These are phyloP conservation scores for Gonium pectorale DNA, from an alignment of 139 green algal species.

Conservation along the genomic window DNA sequence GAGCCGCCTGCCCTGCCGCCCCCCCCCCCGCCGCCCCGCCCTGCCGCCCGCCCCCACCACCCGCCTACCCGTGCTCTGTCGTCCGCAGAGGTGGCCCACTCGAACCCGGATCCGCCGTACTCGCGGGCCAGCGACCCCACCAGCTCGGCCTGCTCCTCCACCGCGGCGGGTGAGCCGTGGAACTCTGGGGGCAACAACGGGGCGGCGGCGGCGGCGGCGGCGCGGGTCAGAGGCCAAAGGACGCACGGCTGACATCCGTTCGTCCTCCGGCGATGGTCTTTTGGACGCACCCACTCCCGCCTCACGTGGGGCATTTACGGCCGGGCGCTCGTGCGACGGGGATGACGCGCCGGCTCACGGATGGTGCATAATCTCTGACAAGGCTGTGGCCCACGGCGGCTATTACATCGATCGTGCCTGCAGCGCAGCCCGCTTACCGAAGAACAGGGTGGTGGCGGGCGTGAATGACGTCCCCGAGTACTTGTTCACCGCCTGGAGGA, in stretches of 20 bases:
- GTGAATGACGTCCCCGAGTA: slow-evolving; percentile 65
- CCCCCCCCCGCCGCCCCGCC: not conserved
- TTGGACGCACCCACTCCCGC: too few relatives aligned
- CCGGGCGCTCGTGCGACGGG: too few relatives aligned
- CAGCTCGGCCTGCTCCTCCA: slow-evolving; percentile 53
- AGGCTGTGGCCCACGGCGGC: too few relatives aligned
- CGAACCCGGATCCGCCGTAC: slow-evolving; percentile 52
- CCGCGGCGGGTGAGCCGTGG: slow-evolving; percentile 6
- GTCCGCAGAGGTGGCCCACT: slow-evolving; percentile 60
- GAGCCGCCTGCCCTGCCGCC: too few relatives aligned
- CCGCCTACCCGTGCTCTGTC: slow-evolving; percentile 48
- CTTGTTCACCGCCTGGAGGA: slow-evolving; percentile 61
- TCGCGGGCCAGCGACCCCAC: slow-evolving; percentile 57
- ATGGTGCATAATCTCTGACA: too few relatives aligned
- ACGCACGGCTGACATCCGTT: too few relatives aligned
- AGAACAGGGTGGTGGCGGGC: slow-evolving; percentile 71
- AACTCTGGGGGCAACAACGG: slow-evolving; percentile 13
- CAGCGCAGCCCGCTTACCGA: slow-evolving; percentile 61
- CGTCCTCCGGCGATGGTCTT: too few relatives aligned
- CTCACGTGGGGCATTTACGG: too few relatives aligned
- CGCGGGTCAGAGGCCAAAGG: too few relatives aligned
- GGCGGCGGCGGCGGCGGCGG: not conserved
- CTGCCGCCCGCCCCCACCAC: not conserved
- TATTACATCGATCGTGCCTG: too few relatives aligned
- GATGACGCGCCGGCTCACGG: too few relatives aligned